Conservation (phyloP, 306 rosid genomes). For the Comarum palustre region DNA sequence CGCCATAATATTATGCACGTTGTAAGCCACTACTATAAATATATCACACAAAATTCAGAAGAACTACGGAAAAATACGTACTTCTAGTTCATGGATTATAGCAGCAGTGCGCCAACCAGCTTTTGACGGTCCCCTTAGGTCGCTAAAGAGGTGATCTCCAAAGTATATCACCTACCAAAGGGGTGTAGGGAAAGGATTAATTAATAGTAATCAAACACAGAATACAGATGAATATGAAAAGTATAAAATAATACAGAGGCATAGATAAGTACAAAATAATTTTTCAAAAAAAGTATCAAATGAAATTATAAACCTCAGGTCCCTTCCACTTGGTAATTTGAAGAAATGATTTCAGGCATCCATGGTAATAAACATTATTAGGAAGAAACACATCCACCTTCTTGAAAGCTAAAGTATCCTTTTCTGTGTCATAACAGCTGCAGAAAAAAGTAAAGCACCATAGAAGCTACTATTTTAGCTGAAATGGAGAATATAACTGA, state of each 20-base stretch:
- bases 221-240: conserved; percentile 2
- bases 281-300: conserved; percentile 3
- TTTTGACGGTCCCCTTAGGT: conserved; percentile 93
- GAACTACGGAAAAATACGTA: conserved; percentile 22
- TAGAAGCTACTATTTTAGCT: conserved; percentile 12
- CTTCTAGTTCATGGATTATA: conserved; percentile 88
- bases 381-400: conserved; percentile 85
- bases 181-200: conserved; percentile 1
- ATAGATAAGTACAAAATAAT: conserved; percentile 10
- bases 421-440: conserved; percentile 78
- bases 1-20: not conserved
- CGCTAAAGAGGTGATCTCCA: conserved; percentile 96
- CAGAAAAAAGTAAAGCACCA: conserved; percentile 25
- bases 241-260: conserved; percentile 10
- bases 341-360: conserved; percentile 92
- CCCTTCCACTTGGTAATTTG: conserved; percentile 91
- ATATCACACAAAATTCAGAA: conserved; percentile 9
- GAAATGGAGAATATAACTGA: conserved; percentile 22
- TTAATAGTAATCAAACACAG: conserved; percentile 8
- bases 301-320: conserved; percentile 65
- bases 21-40: not conserved
- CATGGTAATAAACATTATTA: conserved; percentile 72
- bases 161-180: conserved; percentile 83
- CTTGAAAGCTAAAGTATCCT: conserved; percentile 76
- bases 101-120: conserved; percentile 99